Evolutionary conservation across 768 basidiomycete species (phyloP).

Genomic region (Coprinopsis marcescibilis): DNA sequence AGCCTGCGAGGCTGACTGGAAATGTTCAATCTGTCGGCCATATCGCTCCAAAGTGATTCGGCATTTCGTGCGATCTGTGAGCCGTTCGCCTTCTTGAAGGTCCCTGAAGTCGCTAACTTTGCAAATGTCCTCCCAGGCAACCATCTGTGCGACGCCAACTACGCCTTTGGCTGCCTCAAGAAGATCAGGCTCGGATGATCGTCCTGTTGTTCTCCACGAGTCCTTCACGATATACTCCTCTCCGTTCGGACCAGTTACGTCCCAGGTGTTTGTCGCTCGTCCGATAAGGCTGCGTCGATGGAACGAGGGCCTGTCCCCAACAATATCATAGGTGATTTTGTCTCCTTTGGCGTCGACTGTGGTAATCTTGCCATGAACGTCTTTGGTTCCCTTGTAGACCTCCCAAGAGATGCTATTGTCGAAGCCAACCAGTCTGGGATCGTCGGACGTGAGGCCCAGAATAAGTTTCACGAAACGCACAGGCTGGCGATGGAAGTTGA

Average conservation of each 20-base stretch:
- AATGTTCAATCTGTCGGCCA: not conserved
- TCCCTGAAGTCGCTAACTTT: not conserved
- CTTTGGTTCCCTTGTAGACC: not conserved
- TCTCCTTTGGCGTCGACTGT: not conserved
- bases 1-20: not conserved
- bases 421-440: not conserved
- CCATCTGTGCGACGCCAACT: not conserved
- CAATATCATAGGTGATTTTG: not conserved
- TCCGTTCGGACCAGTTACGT: not conserved
- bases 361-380: not conserved
- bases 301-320: not conserved
- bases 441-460: not conserved
- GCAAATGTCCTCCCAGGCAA: not conserved
- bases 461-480: not conserved
- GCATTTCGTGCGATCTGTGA: not conserved
- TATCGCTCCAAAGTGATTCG: not conserved
- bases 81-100: not conserved
- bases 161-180: not conserved
- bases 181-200: not conserved
- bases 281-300: not conserved
- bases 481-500: constrained; percentile 1
- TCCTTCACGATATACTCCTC: not conserved
- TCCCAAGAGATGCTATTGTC: constrained; percentile 3
- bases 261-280: not conserved
- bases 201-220: not conserved